Evolutionary conservation across 805 yeast genomes (phyloP), one percentile per base, ranked within the genome.

Genomic region (Saccharomyces kudriavzevii): DNA sequence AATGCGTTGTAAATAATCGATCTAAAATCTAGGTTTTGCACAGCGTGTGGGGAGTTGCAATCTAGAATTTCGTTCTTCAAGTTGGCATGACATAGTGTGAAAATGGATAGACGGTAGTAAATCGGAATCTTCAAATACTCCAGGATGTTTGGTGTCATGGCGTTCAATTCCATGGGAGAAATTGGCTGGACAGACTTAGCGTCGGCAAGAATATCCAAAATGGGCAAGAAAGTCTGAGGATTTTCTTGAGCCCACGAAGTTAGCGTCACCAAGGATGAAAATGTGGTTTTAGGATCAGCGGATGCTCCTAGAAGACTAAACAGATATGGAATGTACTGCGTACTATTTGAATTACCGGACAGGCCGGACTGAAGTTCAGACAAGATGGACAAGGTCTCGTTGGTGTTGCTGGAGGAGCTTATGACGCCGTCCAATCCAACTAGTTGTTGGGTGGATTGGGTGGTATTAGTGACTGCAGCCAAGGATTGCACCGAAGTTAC

Each of bases 1-100:
- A 69, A 51, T 48, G 66, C 67, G 20, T 58, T 53, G 58, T 61
- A 68, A 45, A 68, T 59, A 50, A 68, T 67, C 4, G 56, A 51
- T 58, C 69, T 66, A 60, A 68, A 65, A 48, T 66, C 62, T 48
- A 69, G 56, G 49, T 65, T 55, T 59, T 69, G 73, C 22, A 69
- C 72, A 26, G 71, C 67, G 49, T 66, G 70, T 6, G 65, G 48
- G 22, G 54, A 54, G 29, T 60, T 57, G 52, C 72, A 69, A 2
- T 54, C 43, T n/a, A 52, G 49, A 13, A 66, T 55, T 3, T 61
- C 51, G 49, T 63, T 63, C 5, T 58, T 45, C 27, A 54, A 43
- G 47, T 60, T 52, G 22, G 60, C 57, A 27, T 67, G 61, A 56
- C 72, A 68, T 24, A 68, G 53, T 1, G 70, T 60, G 57, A 65